Conservation (phyloP, 2,329 filamentous ascomycete species). For the Ophiostoma quercus region DNA sequence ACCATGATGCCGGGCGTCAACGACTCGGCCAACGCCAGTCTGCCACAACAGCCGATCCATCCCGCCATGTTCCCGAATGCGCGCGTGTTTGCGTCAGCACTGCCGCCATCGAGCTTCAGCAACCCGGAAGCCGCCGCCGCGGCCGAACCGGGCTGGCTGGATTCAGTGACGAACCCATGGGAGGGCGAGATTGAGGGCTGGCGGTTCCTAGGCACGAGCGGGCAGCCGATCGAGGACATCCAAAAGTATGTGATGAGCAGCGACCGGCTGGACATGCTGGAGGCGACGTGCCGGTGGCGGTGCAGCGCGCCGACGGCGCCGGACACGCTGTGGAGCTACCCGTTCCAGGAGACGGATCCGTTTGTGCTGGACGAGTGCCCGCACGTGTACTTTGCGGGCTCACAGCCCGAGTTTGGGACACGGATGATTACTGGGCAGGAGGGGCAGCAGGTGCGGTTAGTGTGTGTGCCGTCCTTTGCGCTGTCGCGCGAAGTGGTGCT, state of each 20-base stretch:
- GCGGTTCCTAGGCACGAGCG: constrained; percentile 78
- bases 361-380: constrained; percentile 82
- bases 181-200: constrained; percentile 87
- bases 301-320: constrained; percentile 89
- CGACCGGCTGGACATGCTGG: constrained; percentile 81
- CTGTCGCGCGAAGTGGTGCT: constrained; percentile 74
- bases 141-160: constrained; percentile 57
- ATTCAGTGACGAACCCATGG: constrained; percentile 89
- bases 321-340: constrained; percentile 94
- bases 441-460: constrained; percentile 66
- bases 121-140: neutral
- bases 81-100: constrained; percentile 56
- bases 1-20: constrained; percentile 78
- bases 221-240: constrained; percentile 90
- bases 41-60: constrained; percentile 92
- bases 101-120: constrained; percentile 34
- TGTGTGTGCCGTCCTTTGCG: constrained; percentile 79
- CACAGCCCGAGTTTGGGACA: constrained; percentile 73
- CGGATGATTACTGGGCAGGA: constrained; percentile 60
- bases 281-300: constrained; percentile 88
- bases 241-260: constrained; percentile 82
- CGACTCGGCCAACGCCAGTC: constrained; percentile 83
- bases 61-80: constrained; percentile 80
- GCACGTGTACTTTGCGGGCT: constrained; percentile 86
- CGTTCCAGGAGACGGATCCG: constrained; percentile 88